Percentiles rank a stretch among this genome's conserved stretches.
Evolutionary conservation across 2,329 filamentous ascomycete genomes (phyloP).

Genomic region (Simplicillium aogashimaense): DNA sequence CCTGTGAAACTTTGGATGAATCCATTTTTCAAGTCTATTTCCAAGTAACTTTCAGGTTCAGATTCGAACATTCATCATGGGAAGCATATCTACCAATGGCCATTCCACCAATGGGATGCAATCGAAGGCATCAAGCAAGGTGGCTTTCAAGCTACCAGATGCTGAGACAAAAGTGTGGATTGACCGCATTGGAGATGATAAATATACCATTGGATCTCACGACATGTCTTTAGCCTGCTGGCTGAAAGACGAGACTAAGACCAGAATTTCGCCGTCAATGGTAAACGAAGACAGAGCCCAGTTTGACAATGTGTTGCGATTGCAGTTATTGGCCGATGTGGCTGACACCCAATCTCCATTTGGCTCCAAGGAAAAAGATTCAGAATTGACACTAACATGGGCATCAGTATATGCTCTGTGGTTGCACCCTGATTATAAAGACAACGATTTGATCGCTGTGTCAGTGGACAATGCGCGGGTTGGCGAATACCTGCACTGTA

Average conservation of each 20-base stretch:
- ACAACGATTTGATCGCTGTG: conserved; percentile 5
- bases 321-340: background rate
- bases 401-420: conserved; percentile 8
- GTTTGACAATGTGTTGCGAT: background rate
- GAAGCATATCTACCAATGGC: no score
- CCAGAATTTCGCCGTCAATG: conserved; percentile 6
- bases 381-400: conserved; percentile 1
- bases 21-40: no score
- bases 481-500: background rate
- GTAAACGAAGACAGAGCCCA: conserved; percentile 4
- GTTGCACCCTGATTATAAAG: conserved; percentile 6
- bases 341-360: background rate
- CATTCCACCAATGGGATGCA: no score
- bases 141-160: conserved; percentile 1
- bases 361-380: background rate
- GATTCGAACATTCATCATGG: no score
- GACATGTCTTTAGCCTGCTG: background rate
- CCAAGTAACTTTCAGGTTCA: no score
- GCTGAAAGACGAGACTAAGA: background rate
- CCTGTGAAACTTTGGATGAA: no score
- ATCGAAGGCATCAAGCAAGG: background rate
- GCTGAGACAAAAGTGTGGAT: conserved; percentile 3
- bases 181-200: background rate
- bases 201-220: no score
- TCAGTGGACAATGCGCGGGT: conserved; percentile 3